These are phyloP conservation scores for Didymella segeticola DNA, from an alignment of 2,329 filamentous ascomycete species.

Conservation along the genomic window DNA sequence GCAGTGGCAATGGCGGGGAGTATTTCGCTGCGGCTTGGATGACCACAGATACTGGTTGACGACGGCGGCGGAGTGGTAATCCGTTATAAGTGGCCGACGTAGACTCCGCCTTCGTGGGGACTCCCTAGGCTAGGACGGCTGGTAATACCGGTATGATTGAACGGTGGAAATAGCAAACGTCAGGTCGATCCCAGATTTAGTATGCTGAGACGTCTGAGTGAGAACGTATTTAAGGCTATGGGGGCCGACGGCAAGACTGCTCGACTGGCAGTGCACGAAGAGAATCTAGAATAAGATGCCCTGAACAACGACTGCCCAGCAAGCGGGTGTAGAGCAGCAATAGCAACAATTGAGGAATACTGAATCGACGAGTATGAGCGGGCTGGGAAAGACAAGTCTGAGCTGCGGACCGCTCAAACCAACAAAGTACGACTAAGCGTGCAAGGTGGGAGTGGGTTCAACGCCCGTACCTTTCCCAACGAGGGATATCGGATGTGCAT, in stretches of 20 bases:
- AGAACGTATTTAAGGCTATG: constrained; percentile 34
- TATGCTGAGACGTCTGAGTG: constrained; percentile 30
- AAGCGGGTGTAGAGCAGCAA: constrained; percentile 18
- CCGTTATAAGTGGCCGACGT: constrained; percentile 24
- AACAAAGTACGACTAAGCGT: constrained; percentile 29
- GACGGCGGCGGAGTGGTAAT: constrained; percentile 16
- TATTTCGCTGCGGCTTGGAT: constrained; percentile 19
- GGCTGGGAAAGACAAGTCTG: constrained; percentile 2
- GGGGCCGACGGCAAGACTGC: constrained; percentile 33
- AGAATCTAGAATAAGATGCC: constrained; percentile 21
- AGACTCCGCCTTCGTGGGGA: constrained; percentile 20
- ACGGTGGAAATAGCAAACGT: constrained; percentile 29
- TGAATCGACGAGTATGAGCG: constrained; percentile 10
- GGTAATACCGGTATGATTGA: constrained; percentile 28
- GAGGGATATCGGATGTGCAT: constrained; percentile 42
- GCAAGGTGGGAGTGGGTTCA: constrained; percentile 29
- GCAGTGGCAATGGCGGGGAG: constrained; percentile 15
- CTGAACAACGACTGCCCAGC: constrained; percentile 16
- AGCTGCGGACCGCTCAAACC: constrained; percentile 19
- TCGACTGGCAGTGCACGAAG: constrained; percentile 25
- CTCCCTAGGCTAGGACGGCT: constrained; percentile 24
- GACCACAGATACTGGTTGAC: constrained; percentile 18
- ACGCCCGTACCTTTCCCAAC: constrained; percentile 38
- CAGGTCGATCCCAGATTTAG: constrained; percentile 27
- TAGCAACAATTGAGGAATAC: constrained; percentile 16